These are phyloP conservation scores for Tulasnella sp. DNA, from an alignment of 768 basidiomycete species.

Conservation along the genomic window DNA sequence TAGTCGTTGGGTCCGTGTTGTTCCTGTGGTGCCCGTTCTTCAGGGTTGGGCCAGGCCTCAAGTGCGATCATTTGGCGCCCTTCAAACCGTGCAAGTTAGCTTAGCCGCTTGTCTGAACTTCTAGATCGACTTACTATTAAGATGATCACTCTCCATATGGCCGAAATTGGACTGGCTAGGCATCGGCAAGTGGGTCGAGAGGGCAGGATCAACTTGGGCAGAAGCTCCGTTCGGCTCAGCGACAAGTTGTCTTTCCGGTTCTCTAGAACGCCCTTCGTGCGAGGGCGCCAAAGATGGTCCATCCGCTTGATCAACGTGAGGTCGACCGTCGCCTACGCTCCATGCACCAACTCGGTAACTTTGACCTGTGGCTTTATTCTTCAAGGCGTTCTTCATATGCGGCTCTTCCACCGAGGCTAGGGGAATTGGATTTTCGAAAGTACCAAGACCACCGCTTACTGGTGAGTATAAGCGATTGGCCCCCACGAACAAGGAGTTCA, in stretches of 20 bases:
- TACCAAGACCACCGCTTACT: neutral
- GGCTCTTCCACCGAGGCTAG: neutral
- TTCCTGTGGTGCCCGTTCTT: neutral
- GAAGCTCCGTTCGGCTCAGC: neutral
- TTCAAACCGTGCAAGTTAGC: neutral
- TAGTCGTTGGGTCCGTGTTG: neutral
- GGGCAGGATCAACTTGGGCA: neutral
- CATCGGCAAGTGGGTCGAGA: neutral
- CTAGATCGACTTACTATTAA: neutral
- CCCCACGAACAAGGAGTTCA: neutral
- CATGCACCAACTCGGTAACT: neutral
- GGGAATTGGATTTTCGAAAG: neutral
- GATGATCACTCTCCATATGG: neutral
- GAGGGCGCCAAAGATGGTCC: neutral
- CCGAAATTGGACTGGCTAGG: neutral
- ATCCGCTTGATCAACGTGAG: neutral
- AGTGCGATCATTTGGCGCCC: neutral
- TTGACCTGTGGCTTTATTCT: neutral
- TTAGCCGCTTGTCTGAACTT: neutral
- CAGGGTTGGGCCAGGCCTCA: neutral
- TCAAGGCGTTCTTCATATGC: slow-evolving; percentile 1
- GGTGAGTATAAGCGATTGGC: neutral
- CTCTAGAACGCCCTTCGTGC: neutral
- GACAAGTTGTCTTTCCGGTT: neutral
- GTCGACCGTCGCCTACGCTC: neutral